A percentile compares a stretch with the other conserved stretches of the same genome.
Evolutionary conservation across 352 stramenopile genomes (phyloP).

Genomic region (Halophytophthora batemanensis): DNA sequence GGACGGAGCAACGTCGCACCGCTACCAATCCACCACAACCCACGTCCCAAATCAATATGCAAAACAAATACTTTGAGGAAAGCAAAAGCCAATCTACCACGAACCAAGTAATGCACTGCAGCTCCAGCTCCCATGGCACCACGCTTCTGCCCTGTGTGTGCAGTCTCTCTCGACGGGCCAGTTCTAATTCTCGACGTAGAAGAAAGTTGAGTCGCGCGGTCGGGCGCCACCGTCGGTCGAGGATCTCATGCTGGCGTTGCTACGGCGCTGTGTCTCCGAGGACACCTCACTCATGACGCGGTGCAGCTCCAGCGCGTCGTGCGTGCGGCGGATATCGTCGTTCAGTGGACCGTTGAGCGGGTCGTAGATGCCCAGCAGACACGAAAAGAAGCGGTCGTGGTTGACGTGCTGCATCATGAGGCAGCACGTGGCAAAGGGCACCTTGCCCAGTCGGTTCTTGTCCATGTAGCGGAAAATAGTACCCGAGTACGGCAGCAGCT

Average conservation of each 20-base stretch:
- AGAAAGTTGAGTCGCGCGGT: constrained; percentile 73
- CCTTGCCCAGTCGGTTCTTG: constrained; percentile 75
- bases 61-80: no score
- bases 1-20: no score
- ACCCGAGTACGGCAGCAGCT: constrained; percentile 71
- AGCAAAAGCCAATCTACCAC: no score
- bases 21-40: no score
- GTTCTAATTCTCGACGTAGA: constrained; percentile 47
- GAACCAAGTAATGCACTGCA: no score
- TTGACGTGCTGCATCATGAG: constrained; percentile 88
- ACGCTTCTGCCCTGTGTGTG: no score
- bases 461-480: constrained; percentile 90
- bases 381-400: constrained; percentile 87
- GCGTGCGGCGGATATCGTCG: constrained; percentile 64
- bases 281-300: constrained; percentile 76
- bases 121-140: no score
- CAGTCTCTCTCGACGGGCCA: no score
- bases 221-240: constrained; percentile 35
- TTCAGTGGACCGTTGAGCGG: constrained; percentile 70
- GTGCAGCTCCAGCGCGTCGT: constrained; percentile 60
- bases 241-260: constrained; percentile 36
- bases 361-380: constrained; percentile 80
- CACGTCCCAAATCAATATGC: no score
- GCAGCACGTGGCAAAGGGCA: constrained; percentile 82
- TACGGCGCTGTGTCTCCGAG: constrained; percentile 54